Conservation (phyloP, 495 filamentous ascomycete genomes). For the Aspergillus biplanus region DNA sequence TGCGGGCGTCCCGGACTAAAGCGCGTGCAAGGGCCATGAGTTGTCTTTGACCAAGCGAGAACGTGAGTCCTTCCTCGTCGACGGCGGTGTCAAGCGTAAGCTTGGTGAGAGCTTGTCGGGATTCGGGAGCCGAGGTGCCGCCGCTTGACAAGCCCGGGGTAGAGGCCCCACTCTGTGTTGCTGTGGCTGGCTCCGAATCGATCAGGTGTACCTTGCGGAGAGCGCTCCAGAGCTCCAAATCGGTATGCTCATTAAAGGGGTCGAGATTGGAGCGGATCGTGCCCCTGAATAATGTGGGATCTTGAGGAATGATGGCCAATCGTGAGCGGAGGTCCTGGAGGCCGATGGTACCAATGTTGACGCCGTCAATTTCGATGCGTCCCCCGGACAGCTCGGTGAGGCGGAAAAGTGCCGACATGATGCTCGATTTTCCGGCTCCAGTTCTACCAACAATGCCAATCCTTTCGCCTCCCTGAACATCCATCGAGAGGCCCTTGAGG, state of each 20-base stretch:
- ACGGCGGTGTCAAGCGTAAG: slow-evolving; percentile 84
- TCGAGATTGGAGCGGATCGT: slow-evolving; percentile 91
- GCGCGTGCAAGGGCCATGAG: slow-evolving; percentile 93
- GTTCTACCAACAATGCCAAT: slow-evolving; percentile 95
- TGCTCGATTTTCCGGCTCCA: slow-evolving; percentile 90
- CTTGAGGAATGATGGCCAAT: slow-evolving; percentile 94
- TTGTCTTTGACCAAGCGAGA: slow-evolving; percentile 94
- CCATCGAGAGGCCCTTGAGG: slow-evolving; percentile 75
- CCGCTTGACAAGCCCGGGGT: slow-evolving; percentile 1
- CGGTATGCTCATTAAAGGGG: slow-evolving; percentile 85
- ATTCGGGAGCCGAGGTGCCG: not conserved
- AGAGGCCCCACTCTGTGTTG: not conserved
- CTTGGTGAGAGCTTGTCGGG: slow-evolving; percentile 35
- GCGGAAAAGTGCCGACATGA: slow-evolving; percentile 93
- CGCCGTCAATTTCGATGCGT: slow-evolving; percentile 86
- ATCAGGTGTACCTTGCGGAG: slow-evolving; percentile 82
- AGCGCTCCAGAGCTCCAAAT: slow-evolving; percentile 86
- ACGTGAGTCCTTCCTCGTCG: slow-evolving; percentile 95
- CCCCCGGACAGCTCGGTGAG: slow-evolving; percentile 83
- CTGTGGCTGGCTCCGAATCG: slow-evolving; percentile 39
- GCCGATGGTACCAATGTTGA: slow-evolving; percentile 84
- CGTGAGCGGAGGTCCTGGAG: slow-evolving; percentile 85
- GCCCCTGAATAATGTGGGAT: slow-evolving; percentile 91
- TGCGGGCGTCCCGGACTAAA: slow-evolving; percentile 80
- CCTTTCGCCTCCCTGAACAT: slow-evolving; percentile 80